A percentile compares a stretch with the other conserved stretches of the same genome.
These are phyloP conservation scores for Halteria grandinella DNA, from an alignment of 73 alveolate species.

Conservation along the genomic window DNA sequence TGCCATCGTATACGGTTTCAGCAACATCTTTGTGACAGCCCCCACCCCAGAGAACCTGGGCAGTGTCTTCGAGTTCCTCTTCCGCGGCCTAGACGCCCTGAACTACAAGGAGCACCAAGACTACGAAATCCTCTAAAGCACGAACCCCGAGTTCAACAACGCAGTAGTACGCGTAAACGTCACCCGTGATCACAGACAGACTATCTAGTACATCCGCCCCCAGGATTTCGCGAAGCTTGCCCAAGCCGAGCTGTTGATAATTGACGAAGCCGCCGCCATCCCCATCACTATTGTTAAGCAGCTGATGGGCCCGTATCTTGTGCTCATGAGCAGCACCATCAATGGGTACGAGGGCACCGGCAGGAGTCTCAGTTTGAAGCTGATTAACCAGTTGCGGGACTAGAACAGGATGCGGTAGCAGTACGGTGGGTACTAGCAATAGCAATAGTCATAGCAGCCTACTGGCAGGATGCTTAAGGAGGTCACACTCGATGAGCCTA, in stretches of 20 bases:
- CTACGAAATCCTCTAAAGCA: conserved; percentile 91
- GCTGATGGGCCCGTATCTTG: conserved; percentile 93
- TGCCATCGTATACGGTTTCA: conserved; percentile 97
- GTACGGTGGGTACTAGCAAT: conserved; percentile 73
- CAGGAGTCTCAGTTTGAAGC: conserved; percentile 92
- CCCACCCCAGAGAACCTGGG: conserved; percentile 98
- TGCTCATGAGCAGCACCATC: conserved; percentile 97
- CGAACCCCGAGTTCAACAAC: conserved; percentile 88
- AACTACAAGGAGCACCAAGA: conserved; percentile 94
- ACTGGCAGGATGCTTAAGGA: conserved; percentile 84
- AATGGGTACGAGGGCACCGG: conserved; percentile 99
- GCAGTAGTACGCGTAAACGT: conserved; percentile 90
- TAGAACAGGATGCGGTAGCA: conserved; percentile 51
- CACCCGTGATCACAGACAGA: conserved; percentile 93
- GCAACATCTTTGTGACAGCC: conserved; percentile 98
- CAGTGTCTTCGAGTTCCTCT: conserved; percentile 97
- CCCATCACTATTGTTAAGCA: conserved; percentile 95
- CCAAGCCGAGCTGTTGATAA: conserved; percentile 97
- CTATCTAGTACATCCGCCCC: conserved; percentile 91
- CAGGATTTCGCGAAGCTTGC: conserved; percentile 81
- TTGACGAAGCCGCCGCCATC: conserved; percentile 99
- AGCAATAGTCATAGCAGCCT: conserved; percentile 39
- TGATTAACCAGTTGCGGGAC: conserved; percentile 76
- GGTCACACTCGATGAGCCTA: conserved; percentile 93
- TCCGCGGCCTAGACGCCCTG: conserved; percentile 94